Percentiles rank a stretch among this genome's conserved stretches.
phyloP scores from a whole-genome alignment of 208 protist species.

The Crithidia thermophila region DNA sequence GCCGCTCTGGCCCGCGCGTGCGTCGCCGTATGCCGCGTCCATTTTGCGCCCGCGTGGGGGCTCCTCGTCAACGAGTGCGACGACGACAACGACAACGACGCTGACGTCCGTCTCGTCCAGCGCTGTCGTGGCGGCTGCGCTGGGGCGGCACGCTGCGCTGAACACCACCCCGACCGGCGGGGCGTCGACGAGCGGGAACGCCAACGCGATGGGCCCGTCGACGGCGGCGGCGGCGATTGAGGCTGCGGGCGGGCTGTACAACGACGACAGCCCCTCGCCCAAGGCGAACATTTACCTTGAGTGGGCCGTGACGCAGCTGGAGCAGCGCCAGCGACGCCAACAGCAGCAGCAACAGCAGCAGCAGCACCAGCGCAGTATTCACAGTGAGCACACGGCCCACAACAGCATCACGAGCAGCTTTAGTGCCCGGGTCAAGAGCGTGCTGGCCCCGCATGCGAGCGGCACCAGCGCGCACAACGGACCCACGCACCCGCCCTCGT shows the following conservation, averaged over 20 bases:
- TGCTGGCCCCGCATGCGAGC: not conserved
- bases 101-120: conserved; percentile 4
- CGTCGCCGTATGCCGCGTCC: not conserved
- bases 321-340: conserved; percentile 5
- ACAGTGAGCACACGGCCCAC: not conserved
- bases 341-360: not conserved
- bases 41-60: not conserved
- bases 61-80: not conserved
- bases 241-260: conserved; percentile 9
- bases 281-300: conserved; percentile 22
- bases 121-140: conserved; percentile 2
- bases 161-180: not conserved
- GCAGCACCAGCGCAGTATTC: not conserved
- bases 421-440: not conserved
- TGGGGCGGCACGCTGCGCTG: not conserved
- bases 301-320: conserved; percentile 23
- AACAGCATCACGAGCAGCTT: conserved; percentile 1
- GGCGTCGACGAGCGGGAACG: not conserved
- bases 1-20: not conserved
- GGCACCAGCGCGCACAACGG: not conserved
- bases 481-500: not conserved
- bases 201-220: too few species aligned
- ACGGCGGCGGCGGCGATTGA: conserved; percentile 8
- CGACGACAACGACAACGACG: not conserved
- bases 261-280: conserved; percentile 26